phyloP scores from a whole-genome alignment of 2,329 filamentous ascomycete genomes.

The Parafenestella ontariensis region DNA sequence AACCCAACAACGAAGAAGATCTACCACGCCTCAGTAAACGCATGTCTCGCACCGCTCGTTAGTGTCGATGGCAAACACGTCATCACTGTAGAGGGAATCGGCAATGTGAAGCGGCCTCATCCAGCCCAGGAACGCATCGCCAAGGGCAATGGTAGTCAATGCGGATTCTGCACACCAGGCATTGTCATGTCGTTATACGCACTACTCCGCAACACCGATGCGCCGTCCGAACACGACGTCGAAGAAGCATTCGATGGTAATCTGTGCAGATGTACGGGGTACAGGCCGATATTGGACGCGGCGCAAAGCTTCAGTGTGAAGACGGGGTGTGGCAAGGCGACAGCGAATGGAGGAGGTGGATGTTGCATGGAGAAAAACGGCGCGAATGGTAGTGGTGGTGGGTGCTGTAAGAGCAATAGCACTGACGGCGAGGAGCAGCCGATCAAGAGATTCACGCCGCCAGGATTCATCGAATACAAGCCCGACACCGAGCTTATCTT shows the following conservation, averaged over 20 bases:
- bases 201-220: constrained; percentile 81
- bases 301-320: constrained; percentile 83
- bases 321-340: constrained; percentile 62
- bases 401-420: constrained; percentile 50
- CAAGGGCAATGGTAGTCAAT: constrained; percentile 90
- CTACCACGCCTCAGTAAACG: constrained; percentile 96
- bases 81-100: constrained; percentile 96
- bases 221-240: constrained; percentile 79
- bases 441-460: constrained; percentile 75
- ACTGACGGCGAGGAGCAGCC: constrained; percentile 49
- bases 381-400: constrained; percentile 55
- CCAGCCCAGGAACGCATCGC: constrained; percentile 91
- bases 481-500: constrained; percentile 96
- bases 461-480: constrained; percentile 92
- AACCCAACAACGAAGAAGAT: constrained; percentile 92
- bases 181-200: constrained; percentile 99
- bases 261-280: constrained; percentile 93
- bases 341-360: constrained; percentile 65
- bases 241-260: constrained; percentile 99
- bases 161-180: constrained; percentile 93
- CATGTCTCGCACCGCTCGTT: constrained; percentile 89
- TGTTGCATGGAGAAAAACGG: constrained; percentile 73
- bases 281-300: constrained; percentile 90
- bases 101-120: constrained; percentile 84
- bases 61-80: constrained; percentile 98